These are phyloP conservation scores for Saturnispora halmiae DNA, from an alignment of 805 yeast species.

Conservation along the genomic window DNA sequence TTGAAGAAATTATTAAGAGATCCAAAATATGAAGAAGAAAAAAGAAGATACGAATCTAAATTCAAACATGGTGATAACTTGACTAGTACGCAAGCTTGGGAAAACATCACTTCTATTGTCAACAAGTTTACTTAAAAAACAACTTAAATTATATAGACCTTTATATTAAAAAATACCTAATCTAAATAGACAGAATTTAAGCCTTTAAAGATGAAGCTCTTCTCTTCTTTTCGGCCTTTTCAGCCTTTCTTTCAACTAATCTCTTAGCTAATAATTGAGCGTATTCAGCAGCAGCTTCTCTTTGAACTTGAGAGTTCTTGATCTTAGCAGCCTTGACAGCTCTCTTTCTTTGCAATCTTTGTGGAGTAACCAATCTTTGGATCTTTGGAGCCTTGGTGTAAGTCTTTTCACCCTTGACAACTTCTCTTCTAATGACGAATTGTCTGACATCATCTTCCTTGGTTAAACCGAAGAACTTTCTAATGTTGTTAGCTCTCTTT, in stretches of 20 bases:
- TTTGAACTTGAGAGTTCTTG: conserved; percentile 95
- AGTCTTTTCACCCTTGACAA: conserved; percentile 94
- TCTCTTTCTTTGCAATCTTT: conserved; percentile 98
- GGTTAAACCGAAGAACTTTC: conserved; percentile 98
- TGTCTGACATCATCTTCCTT: conserved; percentile 85
- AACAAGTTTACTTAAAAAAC: conserved; percentile 7
- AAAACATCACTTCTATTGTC: conserved; percentile 42
- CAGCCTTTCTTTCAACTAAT: conserved; percentile 96
- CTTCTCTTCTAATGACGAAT: conserved; percentile 97
- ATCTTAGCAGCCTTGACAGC: conserved; percentile 87
- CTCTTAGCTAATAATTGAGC: conserved; percentile 98
- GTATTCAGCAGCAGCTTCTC: conserved; percentile 99
- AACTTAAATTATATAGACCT: not conserved
- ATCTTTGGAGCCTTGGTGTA: conserved; percentile 99
- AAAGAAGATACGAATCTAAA: conserved; percentile 49
- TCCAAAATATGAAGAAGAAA: conserved; percentile 68
- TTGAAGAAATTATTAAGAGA: conserved; percentile 61
- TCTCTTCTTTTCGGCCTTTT: conserved; percentile 98
- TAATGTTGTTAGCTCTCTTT: conserved; percentile 99
- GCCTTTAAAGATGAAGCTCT: conserved; percentile 98
- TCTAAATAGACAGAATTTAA: conserved; percentile 26
- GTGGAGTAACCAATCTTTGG: conserved; percentile 99
- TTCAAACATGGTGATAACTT: conserved; percentile 31
- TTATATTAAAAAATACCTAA: conserved; percentile 5
- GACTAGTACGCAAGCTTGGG: conserved; percentile 44